Conservation (phyloP, 2,329 filamentous ascomycete species). For the Trichoderma sp. region DNA sequence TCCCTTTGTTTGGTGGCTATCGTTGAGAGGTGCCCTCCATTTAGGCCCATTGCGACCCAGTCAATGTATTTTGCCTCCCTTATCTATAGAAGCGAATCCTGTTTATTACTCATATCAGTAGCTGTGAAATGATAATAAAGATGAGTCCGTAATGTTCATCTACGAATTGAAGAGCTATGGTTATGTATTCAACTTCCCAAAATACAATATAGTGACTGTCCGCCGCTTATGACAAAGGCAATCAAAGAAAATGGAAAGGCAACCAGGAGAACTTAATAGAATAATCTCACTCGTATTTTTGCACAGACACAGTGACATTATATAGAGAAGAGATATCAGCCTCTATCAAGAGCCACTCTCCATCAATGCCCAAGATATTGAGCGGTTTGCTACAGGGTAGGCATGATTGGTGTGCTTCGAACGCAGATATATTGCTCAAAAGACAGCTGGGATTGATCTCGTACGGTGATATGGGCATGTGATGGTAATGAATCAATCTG, state of each 20-base stretch:
- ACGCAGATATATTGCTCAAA: neutral
- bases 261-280: neutral
- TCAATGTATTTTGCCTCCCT: neutral
- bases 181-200: neutral
- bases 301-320: neutral
- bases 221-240: neutral
- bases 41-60: neutral
- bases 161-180: neutral
- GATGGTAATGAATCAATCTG: neutral
- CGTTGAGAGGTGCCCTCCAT: neutral
- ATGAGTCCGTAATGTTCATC: neutral
- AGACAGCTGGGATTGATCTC: neutral
- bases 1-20: neutral
- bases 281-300: neutral
- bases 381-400: neutral
- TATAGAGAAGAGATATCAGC: neutral
- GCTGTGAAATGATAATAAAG: neutral
- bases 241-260: too few relatives aligned
- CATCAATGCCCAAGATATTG: neutral
- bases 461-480: neutral
- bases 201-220: neutral
- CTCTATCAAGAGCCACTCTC: neutral
- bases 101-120: neutral
- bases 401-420: neutral
- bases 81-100: neutral